Evolutionary conservation across 139 green algal genomes (phyloP), one percentile per base, ranked within the genome.

Genomic region (Desmodesmus armatus): DNA sequence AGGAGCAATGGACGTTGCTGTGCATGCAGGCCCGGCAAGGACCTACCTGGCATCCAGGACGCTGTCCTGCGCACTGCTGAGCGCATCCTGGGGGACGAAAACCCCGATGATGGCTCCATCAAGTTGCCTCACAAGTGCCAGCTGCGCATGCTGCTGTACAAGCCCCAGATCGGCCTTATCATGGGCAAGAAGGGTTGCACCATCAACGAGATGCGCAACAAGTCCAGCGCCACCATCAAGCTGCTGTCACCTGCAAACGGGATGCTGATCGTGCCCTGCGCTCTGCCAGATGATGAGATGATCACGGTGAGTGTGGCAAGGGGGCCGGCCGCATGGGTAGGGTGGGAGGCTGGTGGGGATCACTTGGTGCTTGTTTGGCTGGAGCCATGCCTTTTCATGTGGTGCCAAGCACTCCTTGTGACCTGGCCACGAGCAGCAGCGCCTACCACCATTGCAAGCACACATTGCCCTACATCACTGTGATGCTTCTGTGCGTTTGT

Each of bases 151-250:
- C 69, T 86, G 67, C 49, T 86, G 35, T 80, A 63, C 69, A 86
- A 86, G 80, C 44, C 47, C 37, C 66, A 86, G 51, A 80, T 86
- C 21, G 80, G 80, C 6, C 39, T 49, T 31, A 49, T 86, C 27
- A 78, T 86, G 80, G 80, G 80, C 33, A 78, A 80, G 67, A 71
- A 70, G 37, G 80, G 80, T 1, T 44, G 49, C 3, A 9, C 39
- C 0, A 86, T 86, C 67, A 86, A 86, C 43, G 80, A 86, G 49
- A 86, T 86, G 37, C 69, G 80, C 35, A 80, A 58, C 53, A 69
- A 80, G 39, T 63, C 39, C 25, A 51, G 80, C 39, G 80, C 80
- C 9, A 73, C 21, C 47, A 39, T 86, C 41, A 86, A 80, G 80
- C n/a, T 86, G 62, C 19, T 51, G 51, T 62, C 33, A 39, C 69